These are phyloP conservation scores for Fusarium globosum DNA, from an alignment of 2,329 filamentous ascomycete species.

Conservation along the genomic window DNA sequence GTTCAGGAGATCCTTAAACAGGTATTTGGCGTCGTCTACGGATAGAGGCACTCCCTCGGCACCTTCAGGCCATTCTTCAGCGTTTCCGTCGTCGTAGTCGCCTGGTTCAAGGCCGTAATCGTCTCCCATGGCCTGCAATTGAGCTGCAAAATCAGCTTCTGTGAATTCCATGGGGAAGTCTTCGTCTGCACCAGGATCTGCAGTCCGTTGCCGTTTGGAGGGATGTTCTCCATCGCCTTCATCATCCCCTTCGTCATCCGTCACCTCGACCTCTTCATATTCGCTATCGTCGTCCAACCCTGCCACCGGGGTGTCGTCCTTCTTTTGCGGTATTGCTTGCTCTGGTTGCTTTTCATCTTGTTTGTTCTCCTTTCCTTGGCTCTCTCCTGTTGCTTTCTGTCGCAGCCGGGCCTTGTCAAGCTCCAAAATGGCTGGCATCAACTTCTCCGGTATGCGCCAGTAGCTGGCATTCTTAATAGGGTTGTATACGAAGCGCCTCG, in stretches of 20 bases:
- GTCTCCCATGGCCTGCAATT: conserved; percentile 88
- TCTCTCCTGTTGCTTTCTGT: conserved; percentile 60
- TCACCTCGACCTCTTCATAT: conserved; percentile 56
- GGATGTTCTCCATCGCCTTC: conserved; percentile 50
- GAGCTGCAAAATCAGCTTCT: conserved; percentile 93
- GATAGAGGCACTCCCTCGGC: conserved; percentile 77
- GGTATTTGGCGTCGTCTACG: conserved; percentile 77
- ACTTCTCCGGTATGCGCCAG: conserved; percentile 92
- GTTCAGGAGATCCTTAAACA: conserved; percentile 88
- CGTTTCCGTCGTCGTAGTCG: conserved; percentile 76
- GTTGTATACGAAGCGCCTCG: conserved; percentile 91
- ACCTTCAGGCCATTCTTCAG: conserved; percentile 74
- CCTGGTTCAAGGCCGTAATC: conserved; percentile 83
- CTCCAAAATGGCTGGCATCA: conserved; percentile 80
- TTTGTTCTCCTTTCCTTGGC: conserved; percentile 32
- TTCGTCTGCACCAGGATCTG: conserved; percentile 65
- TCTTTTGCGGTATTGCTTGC: not conserved
- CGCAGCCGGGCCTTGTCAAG: conserved; percentile 78
- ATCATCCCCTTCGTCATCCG: conserved; percentile 69
- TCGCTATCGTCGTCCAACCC: conserved; percentile 67
- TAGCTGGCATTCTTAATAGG: conserved; percentile 86
- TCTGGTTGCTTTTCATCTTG: conserved; percentile 12
- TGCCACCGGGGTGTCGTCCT: not conserved
- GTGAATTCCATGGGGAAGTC: conserved; percentile 78
- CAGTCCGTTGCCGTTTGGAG: conserved; percentile 75